Evolutionary conservation across 2,329 filamentous ascomycete genomes (phyloP).

Genomic region (Botrytis pseudocinerea): DNA sequence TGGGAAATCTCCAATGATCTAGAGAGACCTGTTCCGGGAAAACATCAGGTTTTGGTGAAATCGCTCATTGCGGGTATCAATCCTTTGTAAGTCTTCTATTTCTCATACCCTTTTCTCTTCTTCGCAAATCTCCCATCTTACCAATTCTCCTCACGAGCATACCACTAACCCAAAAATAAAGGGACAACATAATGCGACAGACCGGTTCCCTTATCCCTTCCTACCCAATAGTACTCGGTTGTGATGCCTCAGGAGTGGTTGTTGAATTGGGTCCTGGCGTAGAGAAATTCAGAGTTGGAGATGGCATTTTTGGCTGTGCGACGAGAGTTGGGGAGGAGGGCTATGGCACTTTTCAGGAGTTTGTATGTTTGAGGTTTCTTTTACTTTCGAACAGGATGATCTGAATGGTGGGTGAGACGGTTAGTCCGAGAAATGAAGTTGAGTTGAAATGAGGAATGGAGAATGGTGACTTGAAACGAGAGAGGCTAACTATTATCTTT

Average conservation of each 20-base stretch:
- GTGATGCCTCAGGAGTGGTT: slow-evolving; percentile 43
- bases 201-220: slow-evolving; percentile 40
- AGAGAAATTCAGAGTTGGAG: slow-evolving; percentile 41
- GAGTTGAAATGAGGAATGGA: background rate
- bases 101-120: too few relatives aligned
- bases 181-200: slow-evolving; percentile 42
- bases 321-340: slow-evolving; percentile 40
- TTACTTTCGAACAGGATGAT: too few relatives aligned
- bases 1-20: slow-evolving; percentile 28
- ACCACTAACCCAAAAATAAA: slow-evolving; percentile 6
- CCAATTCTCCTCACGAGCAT: too few relatives aligned
- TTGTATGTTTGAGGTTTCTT: background rate
- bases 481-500: slow-evolving; percentile 6
- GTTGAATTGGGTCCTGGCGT: slow-evolving; percentile 39
- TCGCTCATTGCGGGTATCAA: slow-evolving; percentile 43
- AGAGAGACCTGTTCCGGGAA: slow-evolving; percentile 37
- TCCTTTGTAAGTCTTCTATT: slow-evolving; percentile 41
- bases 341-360: slow-evolving; percentile 28
- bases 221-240: slow-evolving; percentile 45
- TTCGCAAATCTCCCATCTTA: background rate
- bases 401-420: background rate
- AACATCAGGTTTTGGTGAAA: slow-evolving; percentile 43
- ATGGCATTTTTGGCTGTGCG: slow-evolving; percentile 43
- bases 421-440: background rate
- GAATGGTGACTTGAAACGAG: background rate